A percentile compares a stretch with the other conserved stretches of the same genome.
Conservation (phyloP, 2,329 filamentous ascomycete genomes). For the Xylaria sp. region DNA sequence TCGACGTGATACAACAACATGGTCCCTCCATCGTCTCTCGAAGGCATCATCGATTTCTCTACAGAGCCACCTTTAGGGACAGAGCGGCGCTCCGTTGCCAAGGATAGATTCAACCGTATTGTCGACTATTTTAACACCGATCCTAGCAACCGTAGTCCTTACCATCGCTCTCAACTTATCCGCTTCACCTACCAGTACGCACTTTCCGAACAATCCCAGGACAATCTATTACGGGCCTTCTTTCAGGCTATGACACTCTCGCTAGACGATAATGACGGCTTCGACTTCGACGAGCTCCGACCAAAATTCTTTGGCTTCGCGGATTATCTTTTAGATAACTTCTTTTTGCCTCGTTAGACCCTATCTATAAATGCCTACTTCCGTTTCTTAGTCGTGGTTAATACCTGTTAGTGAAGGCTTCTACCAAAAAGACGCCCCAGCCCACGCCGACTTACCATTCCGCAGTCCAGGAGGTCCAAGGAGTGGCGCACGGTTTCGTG, state of each 20-base stretch:
- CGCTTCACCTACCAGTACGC: constrained; percentile 37
- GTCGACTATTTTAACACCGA: constrained; percentile 28
- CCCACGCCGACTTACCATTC: constrained; percentile 35
- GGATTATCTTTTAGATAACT: constrained; percentile 38
- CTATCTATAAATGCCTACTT: not conserved
- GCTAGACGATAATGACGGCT: constrained; percentile 19
- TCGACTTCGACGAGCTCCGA: constrained; percentile 27
- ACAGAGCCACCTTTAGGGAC: not conserved
- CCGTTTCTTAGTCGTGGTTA: constrained; percentile 4
- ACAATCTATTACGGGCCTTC: constrained; percentile 37
- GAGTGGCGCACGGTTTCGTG: constrained; percentile 24
- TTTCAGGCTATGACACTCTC: constrained; percentile 31
- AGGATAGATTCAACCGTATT: constrained; percentile 27
- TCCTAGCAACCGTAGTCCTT: constrained; percentile 20
- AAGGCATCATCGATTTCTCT: constrained; percentile 9
- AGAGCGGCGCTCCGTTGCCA: not conserved
- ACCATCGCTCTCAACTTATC: constrained; percentile 35
- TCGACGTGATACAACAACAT: not conserved
- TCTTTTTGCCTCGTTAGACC: constrained; percentile 37
- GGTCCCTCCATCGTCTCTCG: constrained; percentile 2
- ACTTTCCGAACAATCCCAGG: constrained; percentile 32
- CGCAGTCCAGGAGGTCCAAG: constrained; percentile 31
- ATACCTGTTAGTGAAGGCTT: constrained; percentile 36
- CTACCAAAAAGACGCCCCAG: constrained; percentile 35
- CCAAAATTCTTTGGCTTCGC: constrained; percentile 33